Percentiles rank a stretch among this genome's conserved stretches.
Evolutionary conservation across 2,329 filamentous ascomycete species (phyloP).

Genomic region (Aspergillus fumigatiaffinis): DNA sequence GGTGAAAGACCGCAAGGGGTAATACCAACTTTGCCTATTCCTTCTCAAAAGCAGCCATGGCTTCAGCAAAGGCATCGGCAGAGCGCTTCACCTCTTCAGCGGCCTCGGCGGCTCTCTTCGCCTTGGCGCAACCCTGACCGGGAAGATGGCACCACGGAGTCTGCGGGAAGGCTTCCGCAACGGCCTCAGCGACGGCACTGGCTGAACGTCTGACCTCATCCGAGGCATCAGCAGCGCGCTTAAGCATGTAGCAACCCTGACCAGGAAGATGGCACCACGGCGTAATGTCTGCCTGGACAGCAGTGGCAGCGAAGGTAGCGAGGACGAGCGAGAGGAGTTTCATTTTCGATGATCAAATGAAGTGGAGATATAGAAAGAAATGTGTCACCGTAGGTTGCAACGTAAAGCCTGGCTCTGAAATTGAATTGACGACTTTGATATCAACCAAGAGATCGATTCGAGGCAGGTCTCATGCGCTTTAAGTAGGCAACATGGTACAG

Average conservation of each 20-base stretch:
- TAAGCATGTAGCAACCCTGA: conserved; percentile 27
- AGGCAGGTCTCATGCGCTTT: not conserved
- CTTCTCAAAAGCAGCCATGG: conserved; percentile 29
- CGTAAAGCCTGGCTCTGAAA: not conserved
- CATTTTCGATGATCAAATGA: conserved; percentile 37
- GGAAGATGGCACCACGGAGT: conserved; percentile 31
- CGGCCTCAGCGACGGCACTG: conserved; percentile 30
- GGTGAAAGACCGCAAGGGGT: not conserved
- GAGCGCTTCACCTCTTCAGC: conserved; percentile 50
- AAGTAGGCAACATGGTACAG: not conserved
- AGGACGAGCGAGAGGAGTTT: conserved; percentile 45
- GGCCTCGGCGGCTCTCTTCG: conserved; percentile 62
- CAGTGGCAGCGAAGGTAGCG: conserved; percentile 39
- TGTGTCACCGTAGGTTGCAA: conserved; percentile 2
- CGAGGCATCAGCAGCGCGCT: conserved; percentile 24
- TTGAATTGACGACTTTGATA: not conserved
- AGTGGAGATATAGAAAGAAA: conserved; percentile 10
- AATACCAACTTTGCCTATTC: conserved; percentile 21
- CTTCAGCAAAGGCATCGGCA: conserved; percentile 29
- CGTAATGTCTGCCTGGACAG: conserved; percentile 26
- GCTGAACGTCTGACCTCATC: conserved; percentile 29
- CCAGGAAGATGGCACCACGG: conserved; percentile 29
- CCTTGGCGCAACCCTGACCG: conserved; percentile 50
- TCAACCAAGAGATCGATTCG: not conserved
- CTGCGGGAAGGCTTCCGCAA: conserved; percentile 20